Conservation (phyloP, 1,284 basidiomycete genomes). For the Wallemia mellicola region DNA sequence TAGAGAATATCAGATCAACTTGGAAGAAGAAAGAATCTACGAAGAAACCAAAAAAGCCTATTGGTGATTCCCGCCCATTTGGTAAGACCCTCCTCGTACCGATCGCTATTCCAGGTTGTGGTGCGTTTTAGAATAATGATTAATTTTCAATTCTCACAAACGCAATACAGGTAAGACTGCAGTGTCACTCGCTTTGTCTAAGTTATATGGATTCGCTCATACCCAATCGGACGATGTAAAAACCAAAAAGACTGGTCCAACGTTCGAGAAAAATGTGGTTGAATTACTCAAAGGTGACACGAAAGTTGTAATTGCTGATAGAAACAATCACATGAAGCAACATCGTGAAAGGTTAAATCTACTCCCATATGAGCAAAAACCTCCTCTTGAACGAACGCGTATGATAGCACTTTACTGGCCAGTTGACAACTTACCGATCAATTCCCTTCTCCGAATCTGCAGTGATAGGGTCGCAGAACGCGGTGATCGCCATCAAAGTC, state of each 20-base stretch:
- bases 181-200: constrained; percentile 41
- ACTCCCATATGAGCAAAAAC: constrained; percentile 17
- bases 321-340: constrained; percentile 58
- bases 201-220: constrained; percentile 56
- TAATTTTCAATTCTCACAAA: neutral
- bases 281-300: constrained; percentile 24
- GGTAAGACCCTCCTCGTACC: constrained; percentile 66
- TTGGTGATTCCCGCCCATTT: constrained; percentile 17
- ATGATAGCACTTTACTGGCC: constrained; percentile 54
- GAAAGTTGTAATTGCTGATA: constrained; percentile 64
- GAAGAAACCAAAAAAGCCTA: constrained; percentile 6
- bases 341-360: constrained; percentile 41
- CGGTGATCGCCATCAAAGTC: constrained; percentile 54
- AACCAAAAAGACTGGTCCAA: constrained; percentile 41
- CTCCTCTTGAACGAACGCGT: constrained; percentile 23
- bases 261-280: constrained; percentile 47
- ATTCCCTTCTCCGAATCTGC: constrained; percentile 36
- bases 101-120: constrained; percentile 70
- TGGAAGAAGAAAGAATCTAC: constrained; percentile 6
- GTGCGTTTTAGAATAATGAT: constrained; percentile 22
- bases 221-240: constrained; percentile 75
- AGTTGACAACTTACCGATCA: constrained; percentile 23
- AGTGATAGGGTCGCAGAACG: constrained; percentile 38
- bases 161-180: constrained; percentile 49
- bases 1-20: constrained; percentile 10